A percentile compares a stretch with the other conserved stretches of the same genome.
Conservation (phyloP, 1,284 basidiomycete species). For the Vanrija pseudolonga region DNA sequence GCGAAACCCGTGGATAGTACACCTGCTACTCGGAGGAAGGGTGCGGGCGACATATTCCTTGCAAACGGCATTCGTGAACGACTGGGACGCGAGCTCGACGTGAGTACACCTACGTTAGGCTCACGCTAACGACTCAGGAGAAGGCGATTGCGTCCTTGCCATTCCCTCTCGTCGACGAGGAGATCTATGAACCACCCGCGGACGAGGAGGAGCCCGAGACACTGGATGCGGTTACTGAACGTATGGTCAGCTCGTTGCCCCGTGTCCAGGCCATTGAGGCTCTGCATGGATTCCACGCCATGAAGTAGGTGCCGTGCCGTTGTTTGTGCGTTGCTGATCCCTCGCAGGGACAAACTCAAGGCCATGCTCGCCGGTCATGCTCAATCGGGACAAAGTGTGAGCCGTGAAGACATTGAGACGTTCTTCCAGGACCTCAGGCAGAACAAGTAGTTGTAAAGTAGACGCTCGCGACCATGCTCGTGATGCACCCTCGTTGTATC, state of each 20-base stretch:
- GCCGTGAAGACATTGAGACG: constrained; percentile 38
- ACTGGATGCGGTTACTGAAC: constrained; percentile 40
- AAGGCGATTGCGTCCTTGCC: constrained; percentile 25
- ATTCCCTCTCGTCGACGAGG: constrained; percentile 44
- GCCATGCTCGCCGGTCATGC: constrained; percentile 34
- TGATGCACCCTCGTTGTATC: too few relatives aligned
- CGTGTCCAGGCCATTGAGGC: constrained; percentile 48
- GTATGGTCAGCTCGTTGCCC: constrained; percentile 36
- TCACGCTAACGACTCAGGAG: not conserved
- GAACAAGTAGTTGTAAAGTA: not conserved
- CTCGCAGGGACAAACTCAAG: constrained; percentile 32
- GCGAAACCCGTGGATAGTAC: not conserved
- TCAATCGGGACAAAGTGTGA: constrained; percentile 29
- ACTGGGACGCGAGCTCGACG: constrained; percentile 26
- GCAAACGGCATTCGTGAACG: constrained; percentile 32
- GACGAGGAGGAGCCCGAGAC: constrained; percentile 40
- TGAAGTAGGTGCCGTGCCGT: constrained; percentile 34
- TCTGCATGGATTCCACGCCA: constrained; percentile 40
- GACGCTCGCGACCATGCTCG: too few relatives aligned
- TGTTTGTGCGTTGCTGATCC: not conserved
- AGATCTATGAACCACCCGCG: constrained; percentile 45
- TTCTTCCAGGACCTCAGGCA: constrained; percentile 33
- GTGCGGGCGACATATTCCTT: constrained; percentile 44
- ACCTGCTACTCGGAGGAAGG: constrained; percentile 7
- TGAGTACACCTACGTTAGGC: constrained; percentile 12